phyloP scores from a whole-genome alignment of 1,139 yeast genomes.

The Sugiyamaella neomexicana region DNA sequence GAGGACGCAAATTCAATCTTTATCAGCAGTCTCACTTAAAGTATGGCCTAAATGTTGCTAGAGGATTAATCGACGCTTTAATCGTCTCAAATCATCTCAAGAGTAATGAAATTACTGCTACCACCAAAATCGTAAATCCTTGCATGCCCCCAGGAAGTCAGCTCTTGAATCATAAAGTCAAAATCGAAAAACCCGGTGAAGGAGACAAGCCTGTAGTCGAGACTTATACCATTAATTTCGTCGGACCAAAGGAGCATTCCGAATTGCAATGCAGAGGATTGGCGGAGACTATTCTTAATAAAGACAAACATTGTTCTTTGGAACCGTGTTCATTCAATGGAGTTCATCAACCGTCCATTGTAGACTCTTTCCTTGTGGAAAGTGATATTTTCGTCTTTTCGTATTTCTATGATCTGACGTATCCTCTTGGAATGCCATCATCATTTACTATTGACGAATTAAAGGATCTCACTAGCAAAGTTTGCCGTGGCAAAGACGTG shows the following conservation, averaged over 20 bases:
- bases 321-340: constrained; percentile 96
- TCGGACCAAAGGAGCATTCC: constrained; percentile 66
- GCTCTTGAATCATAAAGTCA: constrained; percentile 53
- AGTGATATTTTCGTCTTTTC: constrained; percentile 87
- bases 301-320: constrained; percentile 69
- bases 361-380: constrained; percentile 64
- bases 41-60: constrained; percentile 91
- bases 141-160: constrained; percentile 78
- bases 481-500: constrained; percentile 75
- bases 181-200: constrained; percentile 49
- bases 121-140: constrained; percentile 56
- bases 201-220: constrained; percentile 16
- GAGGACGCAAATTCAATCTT: constrained; percentile 73
- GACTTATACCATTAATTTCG: constrained; percentile 56
- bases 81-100: constrained; percentile 31
- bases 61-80: constrained; percentile 69
- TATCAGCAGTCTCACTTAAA: constrained; percentile 96
- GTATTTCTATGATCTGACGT: constrained; percentile 90
- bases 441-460: constrained; percentile 84
- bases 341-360: constrained; percentile 89
- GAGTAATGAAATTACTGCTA: constrained; percentile 9
- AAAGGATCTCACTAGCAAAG: constrained; percentile 74
- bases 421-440: constrained; percentile 91
- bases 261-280: constrained; percentile 78
- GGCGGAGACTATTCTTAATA: constrained; percentile 80